Conservation (phyloP, 2,329 filamentous ascomycete species). For the Metarhizium guizhouense region DNA sequence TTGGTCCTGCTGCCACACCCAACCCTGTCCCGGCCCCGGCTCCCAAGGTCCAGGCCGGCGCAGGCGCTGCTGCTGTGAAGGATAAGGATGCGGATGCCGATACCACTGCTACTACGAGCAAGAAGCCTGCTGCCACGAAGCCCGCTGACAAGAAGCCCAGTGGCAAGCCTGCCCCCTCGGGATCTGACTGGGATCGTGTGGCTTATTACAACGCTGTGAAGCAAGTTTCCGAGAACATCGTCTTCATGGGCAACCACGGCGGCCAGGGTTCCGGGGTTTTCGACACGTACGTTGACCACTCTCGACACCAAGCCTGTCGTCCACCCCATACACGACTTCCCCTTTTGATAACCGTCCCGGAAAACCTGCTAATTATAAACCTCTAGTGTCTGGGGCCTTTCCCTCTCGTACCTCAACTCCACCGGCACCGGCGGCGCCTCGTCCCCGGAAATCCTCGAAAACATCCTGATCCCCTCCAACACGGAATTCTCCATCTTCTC, state of each 20-base stretch:
- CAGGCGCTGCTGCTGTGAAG: slow-evolving; percentile 5
- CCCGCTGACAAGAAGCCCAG: not conserved
- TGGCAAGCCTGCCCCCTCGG: slow-evolving; percentile 7
- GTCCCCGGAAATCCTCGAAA: slow-evolving; percentile 29
- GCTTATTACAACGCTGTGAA: slow-evolving; percentile 36
- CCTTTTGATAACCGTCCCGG: no score
- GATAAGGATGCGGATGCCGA: not conserved
- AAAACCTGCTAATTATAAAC: no score
- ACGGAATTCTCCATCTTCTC: slow-evolving; percentile 39
- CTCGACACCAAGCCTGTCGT: not conserved
- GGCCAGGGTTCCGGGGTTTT: slow-evolving; percentile 33
- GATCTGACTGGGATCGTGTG: slow-evolving; percentile 30
- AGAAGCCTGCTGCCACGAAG: not conserved
- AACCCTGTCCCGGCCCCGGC: slow-evolving; percentile 10
- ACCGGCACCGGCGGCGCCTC: slow-evolving; percentile 29
- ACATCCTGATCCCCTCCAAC: slow-evolving; percentile 30
- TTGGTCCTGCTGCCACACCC: slow-evolving; percentile 22
- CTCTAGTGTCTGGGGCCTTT: slow-evolving; percentile 33
- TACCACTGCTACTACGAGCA: not conserved
- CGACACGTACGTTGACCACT: slow-evolving; percentile 27
- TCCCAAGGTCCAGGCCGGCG: slow-evolving; percentile 9
- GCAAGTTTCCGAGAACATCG: slow-evolving; percentile 31
- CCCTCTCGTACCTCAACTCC: slow-evolving; percentile 36
- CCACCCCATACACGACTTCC: not conserved
- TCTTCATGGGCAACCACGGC: slow-evolving; percentile 41